Conservation (phyloP, 768 basidiomycete species). For the Boletus vinaceobasis region DNA sequence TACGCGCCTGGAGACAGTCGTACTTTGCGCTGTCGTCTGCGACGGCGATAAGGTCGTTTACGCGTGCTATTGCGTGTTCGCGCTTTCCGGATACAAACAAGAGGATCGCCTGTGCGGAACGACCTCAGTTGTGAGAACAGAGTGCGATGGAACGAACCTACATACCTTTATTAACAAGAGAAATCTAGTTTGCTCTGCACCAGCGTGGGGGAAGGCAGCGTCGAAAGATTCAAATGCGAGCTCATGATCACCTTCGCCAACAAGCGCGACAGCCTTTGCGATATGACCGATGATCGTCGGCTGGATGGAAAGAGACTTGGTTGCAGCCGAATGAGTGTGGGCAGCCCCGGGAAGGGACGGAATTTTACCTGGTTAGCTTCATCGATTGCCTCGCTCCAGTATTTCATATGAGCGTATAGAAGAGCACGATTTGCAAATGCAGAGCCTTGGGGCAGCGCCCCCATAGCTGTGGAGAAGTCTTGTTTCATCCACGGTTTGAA, state of each 20-base stretch:
- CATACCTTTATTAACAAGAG: neutral
- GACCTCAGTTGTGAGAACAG: no score
- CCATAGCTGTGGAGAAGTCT: no score
- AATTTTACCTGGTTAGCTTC: neutral
- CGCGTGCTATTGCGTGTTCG: neutral
- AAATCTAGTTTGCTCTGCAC: neutral
- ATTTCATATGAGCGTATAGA: neutral
- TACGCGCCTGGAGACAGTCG: neutral
- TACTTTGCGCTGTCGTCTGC: neutral
- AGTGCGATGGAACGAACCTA: neutral
- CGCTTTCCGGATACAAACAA: neutral
- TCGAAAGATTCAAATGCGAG: neutral
- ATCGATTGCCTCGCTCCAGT: neutral
- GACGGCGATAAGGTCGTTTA: neutral
- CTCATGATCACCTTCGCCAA: neutral
- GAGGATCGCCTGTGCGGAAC: neutral
- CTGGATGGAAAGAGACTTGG: neutral
- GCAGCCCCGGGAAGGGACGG: neutral
- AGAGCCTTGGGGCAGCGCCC: no score
- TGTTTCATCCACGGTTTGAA: conserved; percentile 8
- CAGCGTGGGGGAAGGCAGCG: neutral
- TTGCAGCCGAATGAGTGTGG: neutral
- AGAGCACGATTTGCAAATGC: conserved; percentile 1
- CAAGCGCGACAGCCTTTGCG: neutral
- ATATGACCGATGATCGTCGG: neutral